phyloP scores from a whole-genome alignment of 306 rosid genomes.

The Hippophae rhamnoides region DNA sequence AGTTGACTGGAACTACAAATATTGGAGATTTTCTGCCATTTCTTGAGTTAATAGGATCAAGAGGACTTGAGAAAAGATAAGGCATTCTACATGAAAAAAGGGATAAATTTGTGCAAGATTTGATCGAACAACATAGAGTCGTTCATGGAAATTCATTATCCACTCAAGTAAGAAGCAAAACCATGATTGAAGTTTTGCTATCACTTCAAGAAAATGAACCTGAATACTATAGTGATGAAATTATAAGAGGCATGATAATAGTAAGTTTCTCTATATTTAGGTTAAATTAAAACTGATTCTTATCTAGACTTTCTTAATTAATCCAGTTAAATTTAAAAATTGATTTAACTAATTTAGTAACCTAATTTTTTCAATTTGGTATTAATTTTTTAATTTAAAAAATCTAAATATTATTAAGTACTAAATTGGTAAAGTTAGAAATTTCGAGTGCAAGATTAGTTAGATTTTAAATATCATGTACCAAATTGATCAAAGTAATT shows the following conservation, averaged over 20 bases:
- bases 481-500: too few species aligned
- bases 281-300: too few species aligned
- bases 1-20: constrained; percentile 14
- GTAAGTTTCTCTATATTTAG: constrained; percentile 3
- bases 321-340: too few species aligned
- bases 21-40: constrained; percentile 27
- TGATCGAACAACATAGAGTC: constrained; percentile 21
- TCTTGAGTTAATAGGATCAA: constrained; percentile 6
- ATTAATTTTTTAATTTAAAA: too few species aligned
- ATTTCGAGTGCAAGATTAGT: background rate
- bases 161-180: constrained; percentile 12
- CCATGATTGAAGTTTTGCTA: constrained; percentile 28
- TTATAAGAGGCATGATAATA: constrained; percentile 25
- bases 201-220: constrained; percentile 26
- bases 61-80: constrained; percentile 15
- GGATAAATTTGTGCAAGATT: constrained; percentile 21
- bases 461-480: too few species aligned
- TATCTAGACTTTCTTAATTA: too few species aligned
- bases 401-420: background rate
- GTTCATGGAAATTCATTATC: background rate
- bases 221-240: constrained; percentile 20
- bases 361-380: too few species aligned
- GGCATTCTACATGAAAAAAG: constrained; percentile 17
- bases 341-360: too few species aligned
- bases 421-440: background rate